Percentiles rank a stretch among this genome's conserved stretches.
phyloP scores from a whole-genome alignment of 2,329 filamentous ascomycete species.

The Aspergillus latus region DNA sequence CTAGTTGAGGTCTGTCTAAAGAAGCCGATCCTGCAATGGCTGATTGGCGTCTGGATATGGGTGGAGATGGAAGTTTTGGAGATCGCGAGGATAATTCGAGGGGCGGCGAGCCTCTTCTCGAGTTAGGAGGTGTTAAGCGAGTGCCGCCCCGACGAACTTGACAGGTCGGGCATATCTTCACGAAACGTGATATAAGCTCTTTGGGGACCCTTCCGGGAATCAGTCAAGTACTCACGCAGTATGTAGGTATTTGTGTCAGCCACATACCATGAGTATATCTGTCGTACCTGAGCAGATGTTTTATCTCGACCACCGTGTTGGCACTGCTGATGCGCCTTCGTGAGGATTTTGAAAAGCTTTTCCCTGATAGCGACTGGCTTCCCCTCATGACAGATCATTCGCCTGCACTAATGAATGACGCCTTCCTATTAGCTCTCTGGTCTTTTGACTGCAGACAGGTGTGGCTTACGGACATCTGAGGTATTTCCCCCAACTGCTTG shows the following conservation, averaged over 20 bases:
- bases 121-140: conserved; percentile 43
- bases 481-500: conserved; percentile 40
- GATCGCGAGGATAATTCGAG: conserved; percentile 35
- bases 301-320: conserved; percentile 55
- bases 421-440: conserved; percentile 7
- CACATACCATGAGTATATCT: conserved; percentile 51
- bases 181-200: conserved; percentile 53
- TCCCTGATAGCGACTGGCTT: conserved; percentile 55
- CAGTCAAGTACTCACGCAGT: neutral
- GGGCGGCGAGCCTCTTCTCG: conserved; percentile 40
- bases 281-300: conserved; percentile 52
- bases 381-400: conserved; percentile 51
- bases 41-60: conserved; percentile 38
- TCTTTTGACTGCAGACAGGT: neutral
- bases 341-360: conserved; percentile 53
- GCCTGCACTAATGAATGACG: conserved; percentile 31
- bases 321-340: conserved; percentile 51
- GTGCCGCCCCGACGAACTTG: conserved; percentile 48
- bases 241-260: neutral
- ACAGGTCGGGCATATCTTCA: conserved; percentile 52
- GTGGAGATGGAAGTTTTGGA: conserved; percentile 39
- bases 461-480: conserved; percentile 37
- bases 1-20: conserved; percentile 30
- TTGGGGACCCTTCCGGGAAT: conserved; percentile 47
- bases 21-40: conserved; percentile 28